Evolutionary conservation across 805 yeast genomes (phyloP), one percentile per base, ranked within the genome.

Genomic region (Metschnikowia proteae): DNA sequence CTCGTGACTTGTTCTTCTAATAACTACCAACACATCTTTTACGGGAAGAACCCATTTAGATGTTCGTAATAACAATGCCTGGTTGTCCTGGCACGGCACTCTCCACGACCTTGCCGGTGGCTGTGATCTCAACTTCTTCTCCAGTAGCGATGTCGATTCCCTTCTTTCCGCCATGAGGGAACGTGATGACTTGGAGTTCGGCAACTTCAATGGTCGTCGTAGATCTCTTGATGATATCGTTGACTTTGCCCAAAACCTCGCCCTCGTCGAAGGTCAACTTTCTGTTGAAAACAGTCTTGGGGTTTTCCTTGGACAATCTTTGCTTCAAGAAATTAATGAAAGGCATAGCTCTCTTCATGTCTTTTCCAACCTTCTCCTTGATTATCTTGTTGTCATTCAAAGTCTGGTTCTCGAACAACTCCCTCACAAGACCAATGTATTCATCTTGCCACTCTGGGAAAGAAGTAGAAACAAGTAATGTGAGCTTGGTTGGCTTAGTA

Each of bases 341-440:
- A 51, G 98, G 98, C 98, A 94, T 94, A 51, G 96, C 97, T 60
- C 95, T 85, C 80, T 94, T 94, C 87, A 91, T 88, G 62, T 94
- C 98, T 67, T 83, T 84, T 56, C 88, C 88, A 52, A 86, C 82
- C 64, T 74, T 80, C 57, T 81, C 79, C 66, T 79, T 84, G 59
- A 86, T 73, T 49, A 71, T 73, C 61, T 76, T 78, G 71, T 78
- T 84, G 65, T 86, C 92, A 55, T 82, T 74, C 61, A 86, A 74
- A 28, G 80, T 68, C 33, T 81, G 83, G 40, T 65, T 68, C 59
- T 82, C 90, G 57, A 87, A 86, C 57, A 88, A 76, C 58, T 83
- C 83, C 60, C 91, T 80, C 29, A 90, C 92, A 46, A 94, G 70
- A 50, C 78, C 82, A 52, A 80, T 78, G 62, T 78, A 80, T 54